A percentile compares a stretch with the other conserved stretches of the same genome.
These are phyloP conservation scores for Kurtzmaniella quercitrusa DNA, from an alignment of 1,139 yeast genomes.

Conservation along the genomic window DNA sequence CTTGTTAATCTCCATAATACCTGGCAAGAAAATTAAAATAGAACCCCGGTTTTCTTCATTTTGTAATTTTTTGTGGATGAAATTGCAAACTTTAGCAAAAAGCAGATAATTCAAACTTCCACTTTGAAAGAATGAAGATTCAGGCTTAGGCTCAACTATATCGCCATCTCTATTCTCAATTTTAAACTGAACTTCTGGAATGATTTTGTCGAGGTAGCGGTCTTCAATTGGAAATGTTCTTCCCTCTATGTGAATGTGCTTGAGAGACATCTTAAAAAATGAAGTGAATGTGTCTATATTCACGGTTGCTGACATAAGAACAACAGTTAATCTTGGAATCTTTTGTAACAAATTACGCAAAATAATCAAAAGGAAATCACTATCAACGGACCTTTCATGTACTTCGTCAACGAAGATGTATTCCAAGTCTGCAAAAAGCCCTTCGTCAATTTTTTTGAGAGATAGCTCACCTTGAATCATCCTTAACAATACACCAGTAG, in stretches of 20 bases:
- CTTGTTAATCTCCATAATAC: constrained; percentile 79
- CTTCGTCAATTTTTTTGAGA: constrained; percentile 12
- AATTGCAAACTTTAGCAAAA: constrained; percentile 51
- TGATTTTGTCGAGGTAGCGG: constrained; percentile 61
- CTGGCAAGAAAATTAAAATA: constrained; percentile 81
- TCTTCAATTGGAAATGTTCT: constrained; percentile 90
- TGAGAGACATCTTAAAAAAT: constrained; percentile 51
- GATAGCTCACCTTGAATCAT: constrained; percentile 60
- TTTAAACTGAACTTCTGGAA: constrained; percentile 51
- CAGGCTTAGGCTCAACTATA: constrained; percentile 51
- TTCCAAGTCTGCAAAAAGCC: constrained; percentile 52
- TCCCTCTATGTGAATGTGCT: constrained; percentile 80
- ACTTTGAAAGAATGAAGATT: constrained; percentile 55
- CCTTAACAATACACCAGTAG: constrained; percentile 87
- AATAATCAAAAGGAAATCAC: constrained; percentile 78
- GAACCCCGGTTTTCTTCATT: constrained; percentile 56
- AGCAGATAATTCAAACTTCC: constrained; percentile 76
- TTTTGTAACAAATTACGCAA: constrained; percentile 53
- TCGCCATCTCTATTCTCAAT: constrained; percentile 44
- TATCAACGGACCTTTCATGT: constrained; percentile 90
- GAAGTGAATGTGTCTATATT: constrained; percentile 63
- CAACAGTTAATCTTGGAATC: constrained; percentile 56
- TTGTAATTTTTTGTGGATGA: constrained; percentile 47
- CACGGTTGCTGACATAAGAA: constrained; percentile 94
- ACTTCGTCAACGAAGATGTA: constrained; percentile 91